Conservation (phyloP, 331 rosid species). For the Acacia concinna region DNA sequence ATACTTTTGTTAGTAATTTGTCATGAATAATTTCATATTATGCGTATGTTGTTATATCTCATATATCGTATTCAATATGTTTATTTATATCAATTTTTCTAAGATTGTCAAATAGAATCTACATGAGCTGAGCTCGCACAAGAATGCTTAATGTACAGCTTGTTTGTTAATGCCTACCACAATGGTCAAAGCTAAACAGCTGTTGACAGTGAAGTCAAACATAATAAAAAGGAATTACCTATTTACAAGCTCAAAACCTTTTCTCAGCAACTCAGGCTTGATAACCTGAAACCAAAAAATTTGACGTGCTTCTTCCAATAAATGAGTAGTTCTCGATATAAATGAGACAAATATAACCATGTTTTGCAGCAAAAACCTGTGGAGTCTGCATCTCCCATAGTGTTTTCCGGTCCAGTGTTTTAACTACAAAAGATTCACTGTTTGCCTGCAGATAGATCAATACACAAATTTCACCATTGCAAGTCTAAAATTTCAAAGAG, state of each 20-base stretch:
- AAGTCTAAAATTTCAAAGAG: neutral
- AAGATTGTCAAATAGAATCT: neutral
- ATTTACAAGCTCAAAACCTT: conserved; percentile 88
- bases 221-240: conserved; percentile 52
- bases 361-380: conserved; percentile 58
- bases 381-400: conserved; percentile 99
- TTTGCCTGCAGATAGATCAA: conserved; percentile 66
- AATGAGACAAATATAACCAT: conserved; percentile 20
- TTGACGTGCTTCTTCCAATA: conserved; percentile 6
- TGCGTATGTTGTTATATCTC: neutral
- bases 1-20: neutral
- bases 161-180: neutral
- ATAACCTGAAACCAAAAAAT: conserved; percentile 54
- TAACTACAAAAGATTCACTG: conserved; percentile 69
- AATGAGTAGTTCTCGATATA: conserved; percentile 6
- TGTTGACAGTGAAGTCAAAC: conserved; percentile 13
- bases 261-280: conserved; percentile 77
- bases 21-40: neutral
- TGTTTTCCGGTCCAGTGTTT: conserved; percentile 81
- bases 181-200: neutral
- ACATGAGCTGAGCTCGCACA: neutral
- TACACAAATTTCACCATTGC: conserved; percentile 18
- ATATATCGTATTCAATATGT: neutral
- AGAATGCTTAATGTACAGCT: neutral
- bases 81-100: neutral